A percentile compares a stretch with the other conserved stretches of the same genome.
These are phyloP conservation scores for Cladophialophora exuberans DNA, from an alignment of 2,329 filamentous ascomycete genomes.

Conservation along the genomic window DNA sequence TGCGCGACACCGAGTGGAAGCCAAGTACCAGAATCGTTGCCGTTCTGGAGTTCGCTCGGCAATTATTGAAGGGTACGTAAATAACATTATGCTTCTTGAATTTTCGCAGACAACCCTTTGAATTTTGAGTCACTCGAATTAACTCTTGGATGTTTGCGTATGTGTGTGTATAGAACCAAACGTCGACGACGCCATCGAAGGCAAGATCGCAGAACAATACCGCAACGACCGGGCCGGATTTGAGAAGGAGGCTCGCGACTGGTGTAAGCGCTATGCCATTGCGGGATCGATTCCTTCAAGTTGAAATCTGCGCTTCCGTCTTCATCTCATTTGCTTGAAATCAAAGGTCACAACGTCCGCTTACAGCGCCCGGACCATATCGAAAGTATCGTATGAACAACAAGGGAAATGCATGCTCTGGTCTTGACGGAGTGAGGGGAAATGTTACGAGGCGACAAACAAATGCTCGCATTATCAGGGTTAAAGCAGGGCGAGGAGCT, in stretches of 20 bases:
- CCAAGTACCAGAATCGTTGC: conserved; percentile 75
- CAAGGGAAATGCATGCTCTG: neutral
- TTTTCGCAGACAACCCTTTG: neutral
- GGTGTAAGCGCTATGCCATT: conserved; percentile 73
- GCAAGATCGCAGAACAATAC: conserved; percentile 82
- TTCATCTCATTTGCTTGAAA: neutral
- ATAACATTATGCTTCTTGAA: neutral
- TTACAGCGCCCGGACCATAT: no score
- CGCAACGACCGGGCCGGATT: conserved; percentile 69
- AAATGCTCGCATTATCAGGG: no score
- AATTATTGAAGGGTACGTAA: conserved; percentile 58
- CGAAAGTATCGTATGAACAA: neutral
- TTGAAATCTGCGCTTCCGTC: neutral
- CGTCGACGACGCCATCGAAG: conserved; percentile 87
- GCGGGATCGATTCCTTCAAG: conserved; percentile 38
- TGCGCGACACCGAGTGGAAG: conserved; percentile 91
- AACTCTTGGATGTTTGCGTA: neutral
- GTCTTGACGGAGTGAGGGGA: neutral
- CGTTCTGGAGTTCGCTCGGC: conserved; percentile 76
- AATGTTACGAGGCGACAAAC: neutral
- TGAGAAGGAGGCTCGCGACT: conserved; percentile 73
- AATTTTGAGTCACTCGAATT: neutral
- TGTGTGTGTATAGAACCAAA: conserved; percentile 65
- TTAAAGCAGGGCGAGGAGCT: no score
- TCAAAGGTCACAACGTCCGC: no score